Conservation (phyloP, 2,329 filamentous ascomycete species). For the Chaetothyriales sp. region DNA sequence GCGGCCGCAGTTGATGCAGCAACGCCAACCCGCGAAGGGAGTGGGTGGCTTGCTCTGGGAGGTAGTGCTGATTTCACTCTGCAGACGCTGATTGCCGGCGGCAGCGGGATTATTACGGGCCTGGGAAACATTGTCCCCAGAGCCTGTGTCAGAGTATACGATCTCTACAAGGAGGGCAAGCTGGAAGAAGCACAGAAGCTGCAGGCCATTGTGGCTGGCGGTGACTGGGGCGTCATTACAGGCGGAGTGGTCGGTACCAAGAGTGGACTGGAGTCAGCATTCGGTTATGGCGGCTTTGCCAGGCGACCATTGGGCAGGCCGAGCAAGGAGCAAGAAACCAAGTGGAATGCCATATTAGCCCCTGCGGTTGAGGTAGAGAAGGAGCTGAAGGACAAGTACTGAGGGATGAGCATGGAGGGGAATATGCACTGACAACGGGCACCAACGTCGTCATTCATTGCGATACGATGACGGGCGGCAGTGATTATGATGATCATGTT, state of each 20-base stretch:
- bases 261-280: constrained; percentile 45
- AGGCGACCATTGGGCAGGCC: constrained; percentile 42
- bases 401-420: not conserved
- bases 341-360: constrained; percentile 24
- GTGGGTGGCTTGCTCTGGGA: constrained; percentile 55
- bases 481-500: not conserved
- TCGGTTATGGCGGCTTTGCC: constrained; percentile 49
- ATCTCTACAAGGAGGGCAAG: constrained; percentile 46
- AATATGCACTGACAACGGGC: not conserved
- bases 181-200: constrained; percentile 45
- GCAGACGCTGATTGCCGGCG: constrained; percentile 54
- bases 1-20: constrained; percentile 30
- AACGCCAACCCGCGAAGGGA: constrained; percentile 33
- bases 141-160: constrained; percentile 45
- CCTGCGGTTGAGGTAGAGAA: constrained; percentile 27
- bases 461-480: not conserved
- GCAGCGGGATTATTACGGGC: constrained; percentile 56
- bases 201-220: constrained; percentile 50
- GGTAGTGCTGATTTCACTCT: constrained; percentile 61
- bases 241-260: constrained; percentile 57
- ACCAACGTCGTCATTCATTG: not conserved
- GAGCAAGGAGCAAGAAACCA: constrained; percentile 21
- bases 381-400: constrained; percentile 5
- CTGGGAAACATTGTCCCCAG: constrained; percentile 56
- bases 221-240: constrained; percentile 55